Evolutionary conservation across 2,329 filamentous ascomycete species (phyloP), one percentile per base, ranked within the genome.

Genomic region (Colletotrichum kahawae): DNA sequence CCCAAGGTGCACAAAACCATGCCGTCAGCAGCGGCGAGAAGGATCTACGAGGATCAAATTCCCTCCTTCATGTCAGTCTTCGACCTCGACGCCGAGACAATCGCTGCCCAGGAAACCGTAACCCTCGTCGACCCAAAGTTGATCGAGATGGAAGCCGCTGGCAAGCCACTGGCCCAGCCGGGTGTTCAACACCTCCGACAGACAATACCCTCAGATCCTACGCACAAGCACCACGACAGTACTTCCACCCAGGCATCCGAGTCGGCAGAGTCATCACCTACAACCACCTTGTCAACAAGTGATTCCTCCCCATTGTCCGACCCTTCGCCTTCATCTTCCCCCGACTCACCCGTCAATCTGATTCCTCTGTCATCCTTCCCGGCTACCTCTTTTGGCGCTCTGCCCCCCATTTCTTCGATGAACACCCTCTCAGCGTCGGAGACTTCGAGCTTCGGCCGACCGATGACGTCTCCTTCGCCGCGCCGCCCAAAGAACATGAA

Each of bases 251-350:
- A 94, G 77, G 90, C 90, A 70, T 95, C 94, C 18, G 95, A 95
- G 77, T 98, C 97, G 2, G 95, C 95, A 56, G 96, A 98, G 81
- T 98, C 96, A 27, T 98, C 96, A 10, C 97, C 97, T 2, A 98
- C 96, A 9, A 98, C 96, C 5, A 98, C 96, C 3, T 91, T 97
- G 65, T 98, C 95, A 7, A 98, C 95, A 24, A 95, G 96, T 77
- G 96, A 98, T 85, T 97, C 96, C 7, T 96, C 95, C 10, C 95
- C 95, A 34, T 89, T 97, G 64, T 96, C 96, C 34, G 96, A 98
- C 80, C 93, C 95, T 9, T 98, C 96, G 7, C 95, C 97, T 4
- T 96, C 94, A 67, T 95, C 96, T 27, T 98, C 96, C 2, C 96
- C 96, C 10, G 96, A 98, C 84, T 98, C 97, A 4, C 95, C 95